These are phyloP conservation scores for Sporothrix phasma DNA, from an alignment of 2,329 filamentous ascomycete genomes.

Conservation along the genomic window DNA sequence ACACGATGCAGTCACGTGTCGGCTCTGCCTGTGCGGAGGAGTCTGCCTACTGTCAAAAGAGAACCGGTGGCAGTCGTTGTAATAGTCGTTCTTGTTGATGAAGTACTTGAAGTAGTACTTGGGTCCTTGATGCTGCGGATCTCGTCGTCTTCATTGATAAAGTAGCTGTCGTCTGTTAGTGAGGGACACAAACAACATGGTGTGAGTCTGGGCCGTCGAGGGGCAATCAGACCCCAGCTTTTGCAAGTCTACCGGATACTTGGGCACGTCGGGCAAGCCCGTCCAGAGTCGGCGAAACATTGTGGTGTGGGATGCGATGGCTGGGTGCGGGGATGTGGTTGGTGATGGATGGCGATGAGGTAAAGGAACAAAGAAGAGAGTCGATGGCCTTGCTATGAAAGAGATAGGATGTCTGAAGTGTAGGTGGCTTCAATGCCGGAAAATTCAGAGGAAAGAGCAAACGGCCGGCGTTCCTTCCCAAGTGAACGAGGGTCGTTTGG, in stretches of 20 bases:
- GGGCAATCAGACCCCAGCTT: slow-evolving; percentile 78
- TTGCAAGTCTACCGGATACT: slow-evolving; percentile 54
- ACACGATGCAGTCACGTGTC: background rate
- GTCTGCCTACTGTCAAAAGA: slow-evolving; percentile 54
- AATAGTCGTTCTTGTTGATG: slow-evolving; percentile 60
- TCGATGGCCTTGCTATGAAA: too few species aligned
- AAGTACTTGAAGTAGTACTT: slow-evolving; percentile 66
- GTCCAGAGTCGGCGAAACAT: slow-evolving; percentile 71
- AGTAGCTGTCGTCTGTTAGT: slow-evolving; percentile 48
- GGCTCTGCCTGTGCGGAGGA: slow-evolving; percentile 18
- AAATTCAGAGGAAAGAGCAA: background rate
- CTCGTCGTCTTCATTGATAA: slow-evolving; percentile 61
- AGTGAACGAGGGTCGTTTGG: background rate
- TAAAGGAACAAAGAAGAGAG: background rate
- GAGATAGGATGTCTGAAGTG: background rate
- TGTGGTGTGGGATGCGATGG: background rate
- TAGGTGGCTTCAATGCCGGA: background rate
- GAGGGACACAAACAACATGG: background rate
- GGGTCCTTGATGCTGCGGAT: slow-evolving; percentile 60
- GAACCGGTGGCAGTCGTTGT: slow-evolving; percentile 66
- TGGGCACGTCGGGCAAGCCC: slow-evolving; percentile 57
- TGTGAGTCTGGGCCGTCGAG: slow-evolving; percentile 23
- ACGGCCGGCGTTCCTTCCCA: background rate
- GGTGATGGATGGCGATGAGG: background rate
- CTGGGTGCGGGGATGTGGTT: background rate